Base-by-base conservation (phyloP, 225 moss, liverwort and hornwort species). In the Bryoerythrophyllum caledonicum region DNA sequence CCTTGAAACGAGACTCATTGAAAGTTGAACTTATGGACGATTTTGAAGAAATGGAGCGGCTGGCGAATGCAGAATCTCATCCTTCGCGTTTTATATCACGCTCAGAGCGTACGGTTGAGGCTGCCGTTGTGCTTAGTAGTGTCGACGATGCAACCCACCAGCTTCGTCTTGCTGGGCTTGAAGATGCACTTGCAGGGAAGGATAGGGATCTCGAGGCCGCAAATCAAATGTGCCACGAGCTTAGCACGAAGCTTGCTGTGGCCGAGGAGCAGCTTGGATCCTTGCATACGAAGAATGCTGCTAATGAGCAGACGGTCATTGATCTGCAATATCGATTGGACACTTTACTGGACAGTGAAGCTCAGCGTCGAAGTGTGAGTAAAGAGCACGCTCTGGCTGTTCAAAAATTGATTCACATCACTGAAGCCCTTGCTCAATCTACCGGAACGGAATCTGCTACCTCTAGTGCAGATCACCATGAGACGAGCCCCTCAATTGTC, bases 21-120 rank as follows among this genome's bases (percentile, higher is more conserved):
- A 81, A 91, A 55, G 74, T 92, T 64, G 92, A 92, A n/a, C 85
- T 96, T 48, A 88, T 96, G 91, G 86, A 90, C 71, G 96, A 96
- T 58, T 96, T 96, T 48, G 80, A 82, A 65, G 94, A 94, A 78
- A 94, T 96, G 83, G 96, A 96, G 75, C 89, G 79, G 38, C 44
- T 96, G 72, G 94, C 96, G 2, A 86, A 85, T 81, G 81, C 84
- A 16, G 65, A 89, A 15, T 88, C 82, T 27, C 75, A 76, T 0
- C 60, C 21, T 15, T 60, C 53, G n/a, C n/a, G n/a, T n/a, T n/a
- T n/a, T n/a, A n/a, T n/a, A n/a, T n/a, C n/a, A n/a, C n/a, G n/a
- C n/a, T n/a, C n/a, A n/a, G n/a, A n/a, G n/a, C n/a, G n/a, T n/a
- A n/a, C n/a, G 52, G 27, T 73, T 19, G 83, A 83, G 52, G 67